Evolutionary conservation across 192 early-diverging fungal species (phyloP).

Genomic region (Borealophlyctis nickersoniae): DNA sequence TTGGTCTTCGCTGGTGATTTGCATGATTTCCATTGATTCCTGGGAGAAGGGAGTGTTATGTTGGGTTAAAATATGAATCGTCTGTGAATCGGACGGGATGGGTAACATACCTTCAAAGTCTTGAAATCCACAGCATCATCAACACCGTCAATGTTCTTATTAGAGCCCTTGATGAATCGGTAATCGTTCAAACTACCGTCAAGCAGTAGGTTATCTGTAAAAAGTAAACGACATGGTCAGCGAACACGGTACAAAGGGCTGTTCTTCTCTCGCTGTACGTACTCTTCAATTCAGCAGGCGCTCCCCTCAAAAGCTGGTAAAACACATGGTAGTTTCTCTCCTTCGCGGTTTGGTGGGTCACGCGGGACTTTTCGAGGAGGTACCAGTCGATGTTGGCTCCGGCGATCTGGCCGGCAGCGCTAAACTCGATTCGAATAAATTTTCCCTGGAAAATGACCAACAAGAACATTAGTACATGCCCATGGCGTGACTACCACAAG

Average conservation of each 20-base stretch:
- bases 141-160: slow-evolving; percentile 87
- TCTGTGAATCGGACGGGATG: neutral
- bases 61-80: neutral
- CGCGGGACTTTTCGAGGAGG: slow-evolving; percentile 94
- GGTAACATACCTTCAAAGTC: slow-evolving; percentile 57
- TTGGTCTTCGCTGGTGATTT: slow-evolving; percentile 74
- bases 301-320: slow-evolving; percentile 95
- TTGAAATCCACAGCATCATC: slow-evolving; percentile 84
- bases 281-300: slow-evolving; percentile 67
- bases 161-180: slow-evolving; percentile 77
- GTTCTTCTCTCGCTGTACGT: slow-evolving; percentile 12
- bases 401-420: slow-evolving; percentile 76
- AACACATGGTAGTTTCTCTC: slow-evolving; percentile 98
- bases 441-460: slow-evolving; percentile 63
- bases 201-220: slow-evolving; percentile 66
- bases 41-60: slow-evolving; percentile 15
- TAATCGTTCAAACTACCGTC: slow-evolving; percentile 76
- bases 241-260: neutral
- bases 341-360: slow-evolving; percentile 84
- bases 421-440: slow-evolving; percentile 99
- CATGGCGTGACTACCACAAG: slow-evolving; percentile 3
- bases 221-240: slow-evolving; percentile 9
- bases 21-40: slow-evolving; percentile 81
- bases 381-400: slow-evolving; percentile 98
- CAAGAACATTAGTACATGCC: slow-evolving; percentile 1